Conservation (phyloP, 352 stramenopile species). For the Phytophthora parvispora region DNA sequence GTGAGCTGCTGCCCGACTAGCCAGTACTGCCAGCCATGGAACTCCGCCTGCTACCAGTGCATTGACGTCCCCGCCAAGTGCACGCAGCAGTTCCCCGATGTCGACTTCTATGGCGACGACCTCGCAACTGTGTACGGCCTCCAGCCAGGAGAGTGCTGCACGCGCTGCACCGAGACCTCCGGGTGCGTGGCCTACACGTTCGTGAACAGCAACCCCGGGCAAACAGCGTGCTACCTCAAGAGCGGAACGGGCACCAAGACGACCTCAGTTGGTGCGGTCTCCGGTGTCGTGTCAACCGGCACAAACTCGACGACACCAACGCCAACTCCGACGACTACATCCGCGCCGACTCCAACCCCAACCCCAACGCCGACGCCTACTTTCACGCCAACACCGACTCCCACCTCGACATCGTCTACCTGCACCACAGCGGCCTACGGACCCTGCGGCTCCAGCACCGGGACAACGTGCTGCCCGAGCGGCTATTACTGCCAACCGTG, state of each 20-base stretch:
- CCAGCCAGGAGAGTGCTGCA: constrained; percentile 31
- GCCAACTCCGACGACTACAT: neutral
- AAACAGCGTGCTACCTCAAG: constrained; percentile 48
- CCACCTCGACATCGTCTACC: constrained; percentile 22
- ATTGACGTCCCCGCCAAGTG: constrained; percentile 20
- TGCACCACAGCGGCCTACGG: constrained; percentile 27
- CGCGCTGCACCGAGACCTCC: constrained; percentile 12
- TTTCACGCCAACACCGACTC: constrained; percentile 9
- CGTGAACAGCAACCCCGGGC: constrained; percentile 35
- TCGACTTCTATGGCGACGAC: constrained; percentile 43
- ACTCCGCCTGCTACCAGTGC: constrained; percentile 34
- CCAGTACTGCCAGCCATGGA: constrained; percentile 35
- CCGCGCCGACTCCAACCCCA: neutral
- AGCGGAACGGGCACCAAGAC: constrained; percentile 14
- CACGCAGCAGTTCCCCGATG: constrained; percentile 35
- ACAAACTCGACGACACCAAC: constrained; percentile 19
- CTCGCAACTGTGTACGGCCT: constrained; percentile 37
- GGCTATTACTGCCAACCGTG: constrained; percentile 56
- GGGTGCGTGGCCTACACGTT: constrained; percentile 38
- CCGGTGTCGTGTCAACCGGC: constrained; percentile 22
- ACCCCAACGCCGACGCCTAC: constrained; percentile 1
- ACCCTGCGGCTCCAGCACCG: constrained; percentile 29
- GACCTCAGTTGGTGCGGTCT: constrained; percentile 34
- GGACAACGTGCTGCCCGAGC: constrained; percentile 36
- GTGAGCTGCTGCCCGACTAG: constrained; percentile 16